Percentiles rank a stretch among this genome's conserved stretches.
phyloP scores from a whole-genome alignment of 2,329 filamentous ascomycete species.

The Lasiodiplodia theobromae region DNA sequence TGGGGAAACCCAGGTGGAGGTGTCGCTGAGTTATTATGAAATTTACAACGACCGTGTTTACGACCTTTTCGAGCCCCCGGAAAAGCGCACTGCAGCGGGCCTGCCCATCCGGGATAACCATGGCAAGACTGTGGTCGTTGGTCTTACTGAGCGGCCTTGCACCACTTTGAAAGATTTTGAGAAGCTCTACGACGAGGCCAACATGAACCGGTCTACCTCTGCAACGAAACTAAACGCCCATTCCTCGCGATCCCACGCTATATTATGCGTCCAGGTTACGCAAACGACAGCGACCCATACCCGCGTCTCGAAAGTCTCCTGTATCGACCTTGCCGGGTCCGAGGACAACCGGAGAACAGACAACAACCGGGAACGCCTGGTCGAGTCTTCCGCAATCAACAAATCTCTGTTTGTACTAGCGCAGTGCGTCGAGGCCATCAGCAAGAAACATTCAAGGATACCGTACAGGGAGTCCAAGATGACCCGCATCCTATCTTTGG shows the following conservation, averaged over 20 bases:
- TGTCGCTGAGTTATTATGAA: constrained; percentile 89
- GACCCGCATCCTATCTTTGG: constrained; percentile 90
- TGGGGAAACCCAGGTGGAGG: constrained; percentile 73
- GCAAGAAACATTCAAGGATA: constrained; percentile 75
- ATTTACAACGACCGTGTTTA: constrained; percentile 98
- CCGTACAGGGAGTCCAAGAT: constrained; percentile 97
- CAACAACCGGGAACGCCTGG: constrained; percentile 87
- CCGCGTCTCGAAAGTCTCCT: constrained; percentile 81
- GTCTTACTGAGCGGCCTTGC: constrained; percentile 82
- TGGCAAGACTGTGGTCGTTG: constrained; percentile 86
- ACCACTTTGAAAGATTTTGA: constrained; percentile 90
- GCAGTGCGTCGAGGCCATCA: constrained; percentile 95
- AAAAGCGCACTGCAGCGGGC: constrained; percentile 83
- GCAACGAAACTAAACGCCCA: constrained; percentile 92
- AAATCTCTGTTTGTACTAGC: constrained; percentile 94
- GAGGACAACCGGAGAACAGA: constrained; percentile 95
- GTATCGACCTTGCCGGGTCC: constrained; percentile 93
- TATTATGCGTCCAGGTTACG: constrained; percentile 87
- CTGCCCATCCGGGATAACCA: constrained; percentile 84
- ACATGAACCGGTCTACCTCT: constrained; percentile 87
- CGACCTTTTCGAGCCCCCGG: constrained; percentile 85
- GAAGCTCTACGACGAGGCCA: constrained; percentile 86
- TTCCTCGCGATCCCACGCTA: constrained; percentile 87
- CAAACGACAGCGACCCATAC: constrained; percentile 73
- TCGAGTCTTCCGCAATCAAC: constrained; percentile 98